phyloP scores from a whole-genome alignment of 169 alveolate genomes.

The Plasmodium knowlesi region DNA sequence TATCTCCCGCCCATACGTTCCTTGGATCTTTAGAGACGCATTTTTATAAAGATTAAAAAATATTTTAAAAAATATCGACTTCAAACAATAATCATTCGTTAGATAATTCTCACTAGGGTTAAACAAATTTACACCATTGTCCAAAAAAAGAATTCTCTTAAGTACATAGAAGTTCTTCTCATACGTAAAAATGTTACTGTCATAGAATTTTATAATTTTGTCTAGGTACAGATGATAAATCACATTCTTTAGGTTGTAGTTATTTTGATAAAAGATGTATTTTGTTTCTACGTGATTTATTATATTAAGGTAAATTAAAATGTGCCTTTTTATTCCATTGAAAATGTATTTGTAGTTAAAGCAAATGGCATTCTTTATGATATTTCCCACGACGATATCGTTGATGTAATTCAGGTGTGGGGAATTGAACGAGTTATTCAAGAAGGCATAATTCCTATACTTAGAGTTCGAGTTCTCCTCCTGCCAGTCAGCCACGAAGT shows the following conservation, averaged over 20 bases:
- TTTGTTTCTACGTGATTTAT: constrained; percentile 61
- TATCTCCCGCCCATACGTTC: background rate
- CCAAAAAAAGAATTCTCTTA: constrained; percentile 48
- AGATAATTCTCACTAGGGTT: constrained; percentile 10
- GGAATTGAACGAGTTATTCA: constrained; percentile 9
- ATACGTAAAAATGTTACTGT: constrained; percentile 42
- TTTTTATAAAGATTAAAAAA: constrained; percentile 32
- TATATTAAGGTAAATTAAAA: constrained; percentile 34
- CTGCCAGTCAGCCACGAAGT: constrained; percentile 18
- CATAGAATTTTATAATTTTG: constrained; percentile 57
- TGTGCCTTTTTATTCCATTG: constrained; percentile 61
- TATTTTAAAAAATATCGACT: constrained; percentile 13
- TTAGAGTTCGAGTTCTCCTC: background rate
- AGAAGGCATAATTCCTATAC: constrained; percentile 21
- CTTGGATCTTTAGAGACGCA: background rate
- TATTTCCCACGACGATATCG: background rate
- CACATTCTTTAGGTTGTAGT: constrained; percentile 61
- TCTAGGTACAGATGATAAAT: constrained; percentile 52
- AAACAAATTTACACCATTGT: constrained; percentile 21
- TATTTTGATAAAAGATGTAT: constrained; percentile 47
- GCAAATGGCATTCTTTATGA: constrained; percentile 25
- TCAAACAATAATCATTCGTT: constrained; percentile 8
- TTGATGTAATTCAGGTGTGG: constrained; percentile 3
- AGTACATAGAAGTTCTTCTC: constrained; percentile 69
- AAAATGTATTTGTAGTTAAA: constrained; percentile 42